Base-by-base conservation (phyloP, 306 rosid genomes). In the Vicia sativa region DNA sequence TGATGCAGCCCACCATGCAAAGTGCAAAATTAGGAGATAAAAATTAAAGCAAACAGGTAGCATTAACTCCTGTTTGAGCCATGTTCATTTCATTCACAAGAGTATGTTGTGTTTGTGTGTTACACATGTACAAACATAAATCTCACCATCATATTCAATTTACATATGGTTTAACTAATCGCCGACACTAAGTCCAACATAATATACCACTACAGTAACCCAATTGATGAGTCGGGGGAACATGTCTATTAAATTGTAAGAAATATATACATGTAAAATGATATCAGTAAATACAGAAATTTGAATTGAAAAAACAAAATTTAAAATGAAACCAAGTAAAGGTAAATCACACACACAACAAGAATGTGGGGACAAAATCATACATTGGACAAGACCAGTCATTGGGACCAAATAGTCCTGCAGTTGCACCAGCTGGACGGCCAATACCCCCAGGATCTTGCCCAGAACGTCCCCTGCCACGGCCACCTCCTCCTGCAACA, bases 331-430 rank as follows among this genome's bases (percentile, higher is more conserved):
- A 71, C 37, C 10, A 44, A 42, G 43, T 44, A 65, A 45, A 57
- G 2, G 67, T 57, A 72, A 68, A 67, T 31, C 42, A 54, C 18
- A 39, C 15, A 23, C 26, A 46, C 23, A 3, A 38, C 46, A 57
- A 71, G 11, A 48, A 13, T 34, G n/a, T 7, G 15, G 25, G 50
- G 57, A 60, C 9, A 28, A 11, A 53, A 31, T 56, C 86, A 46
- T 86, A 93, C 99, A 93, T 93, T 78, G 99, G 99, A 82, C 99
- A 93, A 41, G 97, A 29, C 99, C 99, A 93, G 62, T 93, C 99
- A 81, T 93, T 93, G 9, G 99, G 99, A 72, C 99, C 99, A 78
- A 93, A 93, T 13, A 93, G 95, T 62, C 97, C 98, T 58, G 89
- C 61, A 55, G 61, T 55, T 55, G 61, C 93, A 78, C 87, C 95